Evolutionary conservation across 2,329 filamentous ascomycete species (phyloP).

Genomic region (Penicillium rolfsii): DNA sequence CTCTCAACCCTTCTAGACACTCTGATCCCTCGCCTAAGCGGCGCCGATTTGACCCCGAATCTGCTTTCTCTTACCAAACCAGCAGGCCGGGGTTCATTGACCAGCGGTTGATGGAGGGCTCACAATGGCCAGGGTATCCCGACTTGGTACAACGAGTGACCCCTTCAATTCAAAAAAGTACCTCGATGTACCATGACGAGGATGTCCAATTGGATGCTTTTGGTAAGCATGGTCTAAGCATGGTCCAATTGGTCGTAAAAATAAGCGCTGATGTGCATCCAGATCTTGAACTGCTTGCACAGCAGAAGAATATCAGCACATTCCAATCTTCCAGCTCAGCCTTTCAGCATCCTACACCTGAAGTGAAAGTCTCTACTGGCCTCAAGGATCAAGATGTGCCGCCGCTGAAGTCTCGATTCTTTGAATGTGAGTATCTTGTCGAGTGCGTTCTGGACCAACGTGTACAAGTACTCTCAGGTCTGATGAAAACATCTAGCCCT

Average conservation of each 20-base stretch:
- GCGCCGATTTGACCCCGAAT: conserved; percentile 11
- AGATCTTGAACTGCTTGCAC: conserved; percentile 47
- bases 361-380: background rate
- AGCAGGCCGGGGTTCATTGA: conserved; percentile 24
- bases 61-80: conserved; percentile 15
- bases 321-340: conserved; percentile 2
- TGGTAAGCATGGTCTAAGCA: conserved; percentile 47
- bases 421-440: conserved; percentile 32
- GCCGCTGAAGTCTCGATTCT: conserved; percentile 34
- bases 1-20: conserved; percentile 13
- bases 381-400: conserved; percentile 5
- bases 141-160: conserved; percentile 6
- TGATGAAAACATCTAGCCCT: conserved; percentile 23
- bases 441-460: background rate
- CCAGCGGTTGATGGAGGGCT: conserved; percentile 30
- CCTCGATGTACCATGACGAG: conserved; percentile 19
- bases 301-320: conserved; percentile 24
- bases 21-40: conserved; percentile 16
- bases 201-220: conserved; percentile 53
- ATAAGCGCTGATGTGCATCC: background rate
- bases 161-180: background rate
- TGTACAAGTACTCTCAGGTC: background rate
- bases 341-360: conserved; percentile 1
- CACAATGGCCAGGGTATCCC: conserved; percentile 20
- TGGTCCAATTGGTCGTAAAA: background rate